A percentile compares a stretch with the other conserved stretches of the same genome.
phyloP scores from a whole-genome alignment of 2,329 filamentous ascomycete species.

The Diaporthe aspalathi region DNA sequence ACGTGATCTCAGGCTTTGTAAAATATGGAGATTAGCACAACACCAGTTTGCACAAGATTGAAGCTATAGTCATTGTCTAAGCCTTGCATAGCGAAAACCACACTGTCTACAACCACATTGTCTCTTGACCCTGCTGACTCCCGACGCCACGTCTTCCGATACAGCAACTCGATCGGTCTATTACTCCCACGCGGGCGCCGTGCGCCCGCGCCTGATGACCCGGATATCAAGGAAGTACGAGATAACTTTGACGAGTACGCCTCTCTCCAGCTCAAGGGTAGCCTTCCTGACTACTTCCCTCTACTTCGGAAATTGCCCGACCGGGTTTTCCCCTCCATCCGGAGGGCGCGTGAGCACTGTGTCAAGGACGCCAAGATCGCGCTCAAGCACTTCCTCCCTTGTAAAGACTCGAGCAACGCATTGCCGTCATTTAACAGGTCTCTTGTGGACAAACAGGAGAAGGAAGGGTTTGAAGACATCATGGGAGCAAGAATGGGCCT shows the following conservation, averaged over 20 bases:
- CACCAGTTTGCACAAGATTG: too few species aligned
- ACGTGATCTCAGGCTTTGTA: too few species aligned
- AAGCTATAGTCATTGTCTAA: too few species aligned
- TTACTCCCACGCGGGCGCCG: background rate
- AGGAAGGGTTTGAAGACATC: conserved; percentile 1
- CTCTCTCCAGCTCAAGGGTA: background rate
- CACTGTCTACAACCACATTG: too few species aligned
- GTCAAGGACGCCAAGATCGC: conserved; percentile 9
- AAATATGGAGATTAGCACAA: too few species aligned
- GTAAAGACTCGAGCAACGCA: background rate
- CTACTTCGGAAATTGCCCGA: background rate
- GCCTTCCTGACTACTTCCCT: background rate
- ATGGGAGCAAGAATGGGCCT: conserved; percentile 2
- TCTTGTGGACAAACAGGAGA: background rate
- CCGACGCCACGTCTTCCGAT: conserved; percentile 1
- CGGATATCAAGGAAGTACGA: background rate
- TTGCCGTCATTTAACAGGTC: background rate
- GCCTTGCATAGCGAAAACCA: too few species aligned
- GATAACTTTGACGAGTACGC: background rate
- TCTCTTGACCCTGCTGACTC: background rate
- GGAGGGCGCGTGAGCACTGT: background rate
- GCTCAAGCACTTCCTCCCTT: conserved; percentile 4
- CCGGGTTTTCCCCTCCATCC: conserved; percentile 5
- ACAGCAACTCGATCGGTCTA: background rate
- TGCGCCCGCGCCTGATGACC: background rate